Percentiles rank a stretch among this genome's conserved stretches.
phyloP scores from a whole-genome alignment of 208 protist genomes.

The Naegleria lovaniensis region DNA sequence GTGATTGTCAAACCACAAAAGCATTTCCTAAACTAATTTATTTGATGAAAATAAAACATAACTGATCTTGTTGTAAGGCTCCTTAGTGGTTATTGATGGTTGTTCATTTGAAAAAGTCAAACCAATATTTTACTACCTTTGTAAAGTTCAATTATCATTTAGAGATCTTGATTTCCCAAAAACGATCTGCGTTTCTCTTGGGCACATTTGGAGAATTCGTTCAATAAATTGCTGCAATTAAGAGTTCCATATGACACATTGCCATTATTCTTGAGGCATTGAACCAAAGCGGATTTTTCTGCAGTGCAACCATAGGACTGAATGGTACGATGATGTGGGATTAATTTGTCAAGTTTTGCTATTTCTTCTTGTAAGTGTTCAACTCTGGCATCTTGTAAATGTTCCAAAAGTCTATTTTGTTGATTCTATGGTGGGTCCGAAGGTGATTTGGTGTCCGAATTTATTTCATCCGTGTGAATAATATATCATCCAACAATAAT shows the following conservation, averaged over 20 bases:
- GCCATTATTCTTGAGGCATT: background rate
- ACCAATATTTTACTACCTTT: too few relatives aligned
- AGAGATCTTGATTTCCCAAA: background rate
- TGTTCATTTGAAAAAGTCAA: too few relatives aligned
- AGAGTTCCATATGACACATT: background rate
- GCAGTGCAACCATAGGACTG: background rate
- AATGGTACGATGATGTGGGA: slow-evolving; percentile 4
- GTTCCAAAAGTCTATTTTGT: slow-evolving; percentile 2
- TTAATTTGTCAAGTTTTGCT: background rate
- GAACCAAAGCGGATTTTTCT: background rate
- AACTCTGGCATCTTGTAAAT: slow-evolving; percentile 14
- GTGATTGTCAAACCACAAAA: too few relatives aligned
- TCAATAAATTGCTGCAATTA: background rate
- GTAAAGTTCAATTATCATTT: background rate
- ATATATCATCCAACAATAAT: too few relatives aligned
- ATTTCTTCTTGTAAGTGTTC: slow-evolving; percentile 11
- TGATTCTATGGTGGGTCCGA: background rate
- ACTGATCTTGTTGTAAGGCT: too few relatives aligned
- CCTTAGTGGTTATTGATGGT: too few relatives aligned
- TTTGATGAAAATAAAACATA: too few relatives aligned
- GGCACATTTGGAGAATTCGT: background rate
- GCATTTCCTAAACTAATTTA: too few relatives aligned
- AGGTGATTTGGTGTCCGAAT: background rate
- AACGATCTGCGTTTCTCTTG: background rate
- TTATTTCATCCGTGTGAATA: background rate